phyloP scores from a whole-genome alignment of 1,284 basidiomycete species.

The Entoloma clypeatum region DNA sequence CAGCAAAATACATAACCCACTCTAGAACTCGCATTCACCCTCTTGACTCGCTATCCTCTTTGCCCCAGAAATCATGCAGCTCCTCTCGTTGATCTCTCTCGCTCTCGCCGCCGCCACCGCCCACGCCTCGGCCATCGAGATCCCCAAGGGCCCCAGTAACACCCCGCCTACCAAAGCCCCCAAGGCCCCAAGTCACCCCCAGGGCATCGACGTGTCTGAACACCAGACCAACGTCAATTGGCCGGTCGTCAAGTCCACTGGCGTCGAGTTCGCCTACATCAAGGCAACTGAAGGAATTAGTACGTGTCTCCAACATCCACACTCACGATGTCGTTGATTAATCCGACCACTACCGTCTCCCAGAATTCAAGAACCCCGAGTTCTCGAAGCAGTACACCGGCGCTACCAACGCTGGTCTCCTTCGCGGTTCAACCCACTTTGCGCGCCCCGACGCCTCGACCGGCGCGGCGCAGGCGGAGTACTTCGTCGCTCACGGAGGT shows the following conservation, averaged over 20 bases:
- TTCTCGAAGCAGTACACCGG: constrained; percentile 52
- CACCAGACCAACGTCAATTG: constrained; percentile 55
- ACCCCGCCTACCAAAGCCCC: too few relatives aligned
- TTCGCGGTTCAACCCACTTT: constrained; percentile 61
- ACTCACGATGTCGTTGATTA: not conserved
- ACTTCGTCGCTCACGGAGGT: constrained; percentile 59
- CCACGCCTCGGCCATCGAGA: constrained; percentile 3
- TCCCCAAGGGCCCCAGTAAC: too few relatives aligned
- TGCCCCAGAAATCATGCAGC: too few relatives aligned
- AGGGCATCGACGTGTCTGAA: constrained; percentile 55
- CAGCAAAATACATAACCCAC: too few relatives aligned
- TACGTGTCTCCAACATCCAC: not conserved
- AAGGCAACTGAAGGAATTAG: constrained; percentile 67
- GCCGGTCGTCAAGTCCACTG: constrained; percentile 51
- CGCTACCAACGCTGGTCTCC: constrained; percentile 52
- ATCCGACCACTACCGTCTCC: too few relatives aligned
- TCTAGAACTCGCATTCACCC: too few relatives aligned
- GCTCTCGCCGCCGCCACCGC: too few relatives aligned
- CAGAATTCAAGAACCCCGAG: constrained; percentile 35
- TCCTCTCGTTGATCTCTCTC: too few relatives aligned
- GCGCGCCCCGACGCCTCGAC: constrained; percentile 49
- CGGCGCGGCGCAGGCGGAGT: constrained; percentile 58
- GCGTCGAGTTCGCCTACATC: constrained; percentile 60
- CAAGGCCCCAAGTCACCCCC: too few relatives aligned
- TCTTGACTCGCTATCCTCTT: too few relatives aligned